Evolutionary conservation across 129 eudicot species (phyloP), one percentile per base, ranked within the genome.

Genomic region (Tagetes erecta): DNA sequence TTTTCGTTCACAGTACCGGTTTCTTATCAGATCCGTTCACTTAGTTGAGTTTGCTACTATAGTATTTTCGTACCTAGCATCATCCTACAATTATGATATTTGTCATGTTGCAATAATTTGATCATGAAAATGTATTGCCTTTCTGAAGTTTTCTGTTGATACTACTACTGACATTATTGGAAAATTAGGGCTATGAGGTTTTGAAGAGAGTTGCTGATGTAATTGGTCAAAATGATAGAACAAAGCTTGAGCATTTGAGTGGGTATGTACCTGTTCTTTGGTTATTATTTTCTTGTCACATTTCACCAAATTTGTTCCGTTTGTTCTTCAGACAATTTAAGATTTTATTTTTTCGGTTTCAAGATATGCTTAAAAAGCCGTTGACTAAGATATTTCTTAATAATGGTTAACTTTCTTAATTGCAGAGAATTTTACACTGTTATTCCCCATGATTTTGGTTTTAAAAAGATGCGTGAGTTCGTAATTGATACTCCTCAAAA

Each of bases 391-490:
- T 56, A 20, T 10, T 10, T 68, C 3, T 1, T 49, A 53, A 42
- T 44, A 35, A 79, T 72, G 40, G n/a, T 14, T 39, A n/a, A 30
- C 58, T 13, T 72, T 10, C 40, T 68, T 70, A 13, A 55, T 77
- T 84, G 89, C 93, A 95, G 99, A 73, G 97, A 95, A 79, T 95
- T 95, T 73, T 95, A 95, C 83, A 88, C 99, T 11, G 82, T 91
- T 49, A 88, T 95, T 68, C 99, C 99, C 51, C 99, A 95, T 73
- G 99, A 95, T 75, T 95, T 95, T 84, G 99, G 99, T 68, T 95
- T 84, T 57, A 84, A 76, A 42, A 91, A 95, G 86, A 95, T 87
- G 95, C 82, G 99, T 95, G 94, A 91, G 46, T 95, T 95, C 72
- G 89, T 91, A 45, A 91, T 95, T 42, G 97, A 95, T 80, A 95